Evolutionary conservation across 2,329 filamentous ascomycete genomes (phyloP).

Genomic region (Apiospora saccharicola): DNA sequence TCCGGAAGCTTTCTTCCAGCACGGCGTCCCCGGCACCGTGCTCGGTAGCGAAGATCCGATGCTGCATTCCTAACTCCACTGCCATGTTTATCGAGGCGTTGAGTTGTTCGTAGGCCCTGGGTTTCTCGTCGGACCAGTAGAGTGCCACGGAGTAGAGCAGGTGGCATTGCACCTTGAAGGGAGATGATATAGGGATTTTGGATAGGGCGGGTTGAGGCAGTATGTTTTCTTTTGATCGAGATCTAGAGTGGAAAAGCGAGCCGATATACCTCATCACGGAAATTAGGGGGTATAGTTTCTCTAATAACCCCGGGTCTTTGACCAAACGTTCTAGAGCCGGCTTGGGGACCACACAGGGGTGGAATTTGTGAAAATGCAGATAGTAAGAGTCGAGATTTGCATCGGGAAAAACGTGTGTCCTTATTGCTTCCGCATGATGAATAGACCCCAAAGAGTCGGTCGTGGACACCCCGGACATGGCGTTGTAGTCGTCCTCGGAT

Average conservation of each 20-base stretch:
- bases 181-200: slow-evolving; percentile 26
- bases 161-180: slow-evolving; percentile 46
- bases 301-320: slow-evolving; percentile 21
- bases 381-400: slow-evolving; percentile 45
- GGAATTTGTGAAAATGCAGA: slow-evolving; percentile 44
- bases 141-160: slow-evolving; percentile 47
- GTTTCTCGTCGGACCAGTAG: slow-evolving; percentile 43
- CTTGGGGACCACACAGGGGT: slow-evolving; percentile 38
- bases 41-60: slow-evolving; percentile 57
- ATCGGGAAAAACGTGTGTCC: slow-evolving; percentile 30
- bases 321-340: slow-evolving; percentile 29
- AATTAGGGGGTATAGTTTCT: slow-evolving; percentile 34
- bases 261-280: slow-evolving; percentile 45
- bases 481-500: not conserved
- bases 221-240: slow-evolving; percentile 25
- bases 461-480: not conserved
- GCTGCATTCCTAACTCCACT: slow-evolving; percentile 67
- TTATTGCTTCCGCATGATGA: slow-evolving; percentile 24
- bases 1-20: slow-evolving; percentile 66
- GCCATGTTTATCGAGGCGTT: slow-evolving; percentile 64
- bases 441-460: not conserved
- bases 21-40: slow-evolving; percentile 55
- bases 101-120: slow-evolving; percentile 39
- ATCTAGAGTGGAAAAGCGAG: slow-evolving; percentile 38
- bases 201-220: slow-evolving; percentile 26